These are phyloP conservation scores for Brettanomyces nanus DNA, from an alignment of 805 yeast species.

Conservation along the genomic window DNA sequence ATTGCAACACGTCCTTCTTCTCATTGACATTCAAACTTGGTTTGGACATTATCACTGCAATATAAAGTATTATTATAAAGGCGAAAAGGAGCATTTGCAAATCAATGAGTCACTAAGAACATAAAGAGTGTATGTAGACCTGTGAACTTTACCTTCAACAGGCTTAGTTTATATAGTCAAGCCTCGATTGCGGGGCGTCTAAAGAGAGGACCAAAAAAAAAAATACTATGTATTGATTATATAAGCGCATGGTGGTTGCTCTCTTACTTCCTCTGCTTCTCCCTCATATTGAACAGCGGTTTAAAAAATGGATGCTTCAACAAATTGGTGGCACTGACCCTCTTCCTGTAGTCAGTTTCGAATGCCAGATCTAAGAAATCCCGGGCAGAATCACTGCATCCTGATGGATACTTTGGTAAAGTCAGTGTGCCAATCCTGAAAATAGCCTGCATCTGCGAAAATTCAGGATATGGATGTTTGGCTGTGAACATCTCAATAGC, in stretches of 20 bases:
- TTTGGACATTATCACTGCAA: not conserved
- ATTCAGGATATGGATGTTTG: conserved; percentile 90
- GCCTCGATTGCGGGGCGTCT: too few relatives aligned
- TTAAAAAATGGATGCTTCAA: conserved; percentile 38
- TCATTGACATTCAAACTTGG: too few relatives aligned
- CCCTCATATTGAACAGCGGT: not conserved
- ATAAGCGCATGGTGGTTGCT: too few relatives aligned
- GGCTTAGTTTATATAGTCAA: too few relatives aligned
- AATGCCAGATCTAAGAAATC: conserved; percentile 63
- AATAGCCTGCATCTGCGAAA: conserved; percentile 94
- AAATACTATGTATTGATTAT: too few relatives aligned
- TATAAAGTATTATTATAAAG: not conserved
- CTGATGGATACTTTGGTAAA: conserved; percentile 70
- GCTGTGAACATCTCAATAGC: conserved; percentile 95
- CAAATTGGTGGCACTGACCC: conserved; percentile 70
- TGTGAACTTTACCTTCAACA: too few relatives aligned
- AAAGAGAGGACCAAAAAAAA: too few relatives aligned
- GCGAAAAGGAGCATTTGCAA: conserved; percentile 1
- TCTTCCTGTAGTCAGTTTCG: conserved; percentile 60
- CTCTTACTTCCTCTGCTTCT: too few relatives aligned
- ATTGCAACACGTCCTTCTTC: too few relatives aligned
- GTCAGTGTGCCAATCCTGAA: conserved; percentile 86
- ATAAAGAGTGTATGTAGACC: too few relatives aligned
- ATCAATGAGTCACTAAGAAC: too few relatives aligned
- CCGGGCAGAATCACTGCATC: conserved; percentile 60